Base-by-base conservation (phyloP, 2,329 filamentous ascomycete species). In the Orbilia ellipsospora region DNA sequence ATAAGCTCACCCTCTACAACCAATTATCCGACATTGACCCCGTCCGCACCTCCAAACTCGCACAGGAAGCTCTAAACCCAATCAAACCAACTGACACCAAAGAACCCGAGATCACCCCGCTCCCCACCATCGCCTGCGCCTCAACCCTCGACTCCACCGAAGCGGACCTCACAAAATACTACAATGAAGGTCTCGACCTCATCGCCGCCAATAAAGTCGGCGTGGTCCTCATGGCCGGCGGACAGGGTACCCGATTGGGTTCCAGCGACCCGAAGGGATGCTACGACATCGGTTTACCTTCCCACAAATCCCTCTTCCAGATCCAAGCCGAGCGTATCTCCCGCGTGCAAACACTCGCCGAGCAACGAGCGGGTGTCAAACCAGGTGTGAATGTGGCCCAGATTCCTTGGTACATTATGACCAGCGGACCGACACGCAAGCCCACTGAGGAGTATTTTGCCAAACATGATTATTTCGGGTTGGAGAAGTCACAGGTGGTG, bases 351-450 rank as follows among this genome's bases (percentile, higher is more conserved):
- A 89, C 80, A 85, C 98, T 89, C 79, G 89, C 91, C 82, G 89
- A 90, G 81, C 85, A 88, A 64, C 87, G 87, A 70, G 86, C 87
- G 78, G 81, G 80, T 56, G 85, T 84, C 75, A 85, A 85, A 57
- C 83, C 83, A 77, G 85, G 85, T 65, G 61, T 66, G 36, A 72
- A 75, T 13, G 59, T 69, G 20, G 88, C 89, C 51, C 86, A 90
- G 36, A 90, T 98, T 50, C 95, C 95, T 12, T 99, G 95, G 95
- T 99, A 99, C 84, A 93, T 99, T 83, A 99, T 99, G 95, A 99
- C 95, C 80, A 97, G 93, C 80, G 95, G 95, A 3, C 95, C 95
- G 54, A 99, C 95, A 6, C 89, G 94, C 79, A 89, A 89, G 77
- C 92, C 94, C 48, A 99, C 95, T n/a, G 92, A 97, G 85, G 86